These are phyloP conservation scores for Blastobotrys robertii DNA, from an alignment of 805 yeast species.

Conservation along the genomic window DNA sequence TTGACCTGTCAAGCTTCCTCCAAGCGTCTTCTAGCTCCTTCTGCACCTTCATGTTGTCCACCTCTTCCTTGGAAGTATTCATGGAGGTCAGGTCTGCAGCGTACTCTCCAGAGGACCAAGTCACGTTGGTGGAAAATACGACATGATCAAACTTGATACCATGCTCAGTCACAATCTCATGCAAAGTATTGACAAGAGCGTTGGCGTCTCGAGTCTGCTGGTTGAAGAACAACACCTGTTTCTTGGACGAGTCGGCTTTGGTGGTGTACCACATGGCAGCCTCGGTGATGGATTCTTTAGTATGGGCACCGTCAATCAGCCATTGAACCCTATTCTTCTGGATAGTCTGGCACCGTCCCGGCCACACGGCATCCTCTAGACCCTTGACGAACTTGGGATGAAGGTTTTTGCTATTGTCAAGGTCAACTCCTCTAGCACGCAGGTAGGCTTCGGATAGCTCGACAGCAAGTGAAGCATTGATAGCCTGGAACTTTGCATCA, in stretches of 20 bases:
- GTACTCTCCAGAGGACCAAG: slow-evolving; percentile 78
- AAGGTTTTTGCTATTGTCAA: slow-evolving; percentile 9
- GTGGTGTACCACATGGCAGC: slow-evolving; percentile 68
- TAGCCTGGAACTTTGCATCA: slow-evolving; percentile 69
- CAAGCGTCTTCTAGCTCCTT: slow-evolving; percentile 62
- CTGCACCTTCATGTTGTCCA: slow-evolving; percentile 76
- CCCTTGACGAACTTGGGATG: slow-evolving; percentile 35
- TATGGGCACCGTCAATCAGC: slow-evolving; percentile 95
- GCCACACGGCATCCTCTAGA: slow-evolving; percentile 66
- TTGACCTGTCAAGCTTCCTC: slow-evolving; percentile 39
- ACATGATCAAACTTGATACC: slow-evolving; percentile 57
- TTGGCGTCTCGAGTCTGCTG: slow-evolving; percentile 89
- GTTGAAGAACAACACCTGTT: slow-evolving; percentile 63
- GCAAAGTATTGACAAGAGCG: slow-evolving; percentile 46
- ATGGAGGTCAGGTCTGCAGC: slow-evolving; percentile 68
- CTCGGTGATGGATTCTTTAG: slow-evolving; percentile 75
- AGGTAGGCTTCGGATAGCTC: slow-evolving; percentile 58
- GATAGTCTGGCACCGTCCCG: slow-evolving; percentile 88
- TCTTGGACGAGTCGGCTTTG: slow-evolving; percentile 10
- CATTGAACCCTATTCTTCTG: slow-evolving; percentile 46
- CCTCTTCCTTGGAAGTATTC: slow-evolving; percentile 69
- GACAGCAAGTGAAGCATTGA: slow-evolving; percentile 83
- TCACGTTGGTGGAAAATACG: slow-evolving; percentile 82
- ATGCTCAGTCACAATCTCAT: slow-evolving; percentile 19
- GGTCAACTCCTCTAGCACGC: slow-evolving; percentile 32